A percentile compares a stretch with the other conserved stretches of the same genome.
phyloP scores from a whole-genome alignment of 1,139 yeast genomes.

The Tardiomyces blankii region DNA sequence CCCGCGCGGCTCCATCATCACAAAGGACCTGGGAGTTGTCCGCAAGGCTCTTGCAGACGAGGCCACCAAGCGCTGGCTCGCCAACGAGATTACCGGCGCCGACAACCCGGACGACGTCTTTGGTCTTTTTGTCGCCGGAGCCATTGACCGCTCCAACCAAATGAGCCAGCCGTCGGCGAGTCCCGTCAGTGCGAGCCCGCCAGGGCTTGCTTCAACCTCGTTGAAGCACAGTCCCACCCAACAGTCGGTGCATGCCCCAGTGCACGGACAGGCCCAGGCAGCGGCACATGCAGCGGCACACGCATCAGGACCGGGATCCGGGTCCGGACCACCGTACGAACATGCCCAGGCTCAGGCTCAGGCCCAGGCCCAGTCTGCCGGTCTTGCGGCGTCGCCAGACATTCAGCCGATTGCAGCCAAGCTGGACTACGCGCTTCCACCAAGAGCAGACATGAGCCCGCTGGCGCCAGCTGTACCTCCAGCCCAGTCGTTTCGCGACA shows the following conservation, averaged over 20 bases:
- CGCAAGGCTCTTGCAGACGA: constrained; percentile 17
- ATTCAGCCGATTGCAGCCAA: not conserved
- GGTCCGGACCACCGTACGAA: no score
- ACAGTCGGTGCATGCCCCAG: no score
- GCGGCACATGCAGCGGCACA: no score
- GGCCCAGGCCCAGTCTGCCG: no score
- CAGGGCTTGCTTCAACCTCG: not conserved
- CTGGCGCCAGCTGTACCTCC: not conserved
- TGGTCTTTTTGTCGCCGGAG: constrained; percentile 18
- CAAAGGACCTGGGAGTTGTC: constrained; percentile 16
- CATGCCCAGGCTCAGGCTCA: no score
- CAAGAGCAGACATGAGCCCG: not conserved
- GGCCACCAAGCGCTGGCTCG: constrained; percentile 17
- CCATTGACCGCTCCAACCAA: constrained; percentile 8
- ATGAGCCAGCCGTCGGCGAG: not conserved
- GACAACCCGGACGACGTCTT: constrained; percentile 13
- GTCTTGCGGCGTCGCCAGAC: not conserved
- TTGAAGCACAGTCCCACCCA: no score
- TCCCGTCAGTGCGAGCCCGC: not conserved
- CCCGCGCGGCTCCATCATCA: constrained; percentile 13
- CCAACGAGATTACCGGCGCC: constrained; percentile 10
- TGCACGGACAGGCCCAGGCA: no score
- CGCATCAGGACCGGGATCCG: no score
- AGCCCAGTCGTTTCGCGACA: not conserved
- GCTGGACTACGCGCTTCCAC: not conserved